phyloP scores from a whole-genome alignment of 2,329 filamentous ascomycete genomes.

The Aspergillus felis region DNA sequence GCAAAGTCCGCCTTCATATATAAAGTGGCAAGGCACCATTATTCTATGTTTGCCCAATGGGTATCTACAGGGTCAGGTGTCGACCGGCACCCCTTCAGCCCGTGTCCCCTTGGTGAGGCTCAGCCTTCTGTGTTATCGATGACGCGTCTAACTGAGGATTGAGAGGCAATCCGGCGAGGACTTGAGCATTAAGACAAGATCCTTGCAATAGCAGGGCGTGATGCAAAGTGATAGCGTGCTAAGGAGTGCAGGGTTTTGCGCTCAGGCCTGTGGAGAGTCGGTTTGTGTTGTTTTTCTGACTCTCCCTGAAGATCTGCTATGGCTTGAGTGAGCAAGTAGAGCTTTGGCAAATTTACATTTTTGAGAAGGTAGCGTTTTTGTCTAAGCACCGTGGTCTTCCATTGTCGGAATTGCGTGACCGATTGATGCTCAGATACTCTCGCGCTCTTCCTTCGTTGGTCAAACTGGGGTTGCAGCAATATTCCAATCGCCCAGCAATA shows the following conservation, averaged over 20 bases:
- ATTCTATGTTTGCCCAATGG: not conserved
- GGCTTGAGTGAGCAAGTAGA: not conserved
- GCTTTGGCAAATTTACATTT: not conserved
- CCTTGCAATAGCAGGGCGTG: not conserved
- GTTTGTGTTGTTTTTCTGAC: not conserved
- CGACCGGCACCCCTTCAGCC: not conserved
- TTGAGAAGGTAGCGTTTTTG: not conserved
- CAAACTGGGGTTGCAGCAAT: not conserved
- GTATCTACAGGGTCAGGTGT: not conserved
- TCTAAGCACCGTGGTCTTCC: not conserved
- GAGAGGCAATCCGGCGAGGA: not conserved
- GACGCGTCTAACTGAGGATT: not conserved
- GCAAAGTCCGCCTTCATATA: not conserved
- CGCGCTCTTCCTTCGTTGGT: not conserved
- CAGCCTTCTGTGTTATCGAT: not conserved
- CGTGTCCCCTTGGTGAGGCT: not conserved
- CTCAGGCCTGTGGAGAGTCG: not conserved
- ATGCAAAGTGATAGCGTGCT: not conserved
- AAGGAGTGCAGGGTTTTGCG: not conserved
- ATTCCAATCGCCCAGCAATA: not conserved
- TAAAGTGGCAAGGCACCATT: not conserved
- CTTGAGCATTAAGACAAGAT: not conserved
- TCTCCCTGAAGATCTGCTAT: not conserved
- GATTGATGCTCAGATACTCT: not conserved
- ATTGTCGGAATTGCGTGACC: not conserved